Percentiles rank a stretch among this genome's conserved stretches.
These are phyloP conservation scores for Metrosideros polymorpha DNA, from an alignment of 441 rosid species.

Conservation along the genomic window DNA sequence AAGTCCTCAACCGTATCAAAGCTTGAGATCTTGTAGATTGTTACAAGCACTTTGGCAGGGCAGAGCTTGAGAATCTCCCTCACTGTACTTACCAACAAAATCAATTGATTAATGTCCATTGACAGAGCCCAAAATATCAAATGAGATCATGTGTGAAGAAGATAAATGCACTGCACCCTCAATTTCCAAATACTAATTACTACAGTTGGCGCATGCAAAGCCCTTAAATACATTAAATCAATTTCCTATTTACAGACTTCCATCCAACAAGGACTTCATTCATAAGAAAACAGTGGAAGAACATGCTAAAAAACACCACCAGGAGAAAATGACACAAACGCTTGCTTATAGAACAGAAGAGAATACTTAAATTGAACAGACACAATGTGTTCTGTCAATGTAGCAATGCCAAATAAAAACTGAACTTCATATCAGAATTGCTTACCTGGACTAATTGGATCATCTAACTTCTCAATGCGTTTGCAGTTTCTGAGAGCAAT, in stretches of 20 bases:
- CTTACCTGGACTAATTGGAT: conserved; percentile 85
- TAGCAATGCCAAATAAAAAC: neutral
- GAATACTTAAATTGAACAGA: neutral
- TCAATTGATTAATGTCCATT: neutral
- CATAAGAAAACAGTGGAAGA: neutral
- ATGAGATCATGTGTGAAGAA: neutral
- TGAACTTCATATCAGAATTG: neutral
- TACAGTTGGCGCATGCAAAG: neutral
- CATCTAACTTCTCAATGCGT: conserved; percentile 89
- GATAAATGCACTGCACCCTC: neutral
- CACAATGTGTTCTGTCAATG: neutral
- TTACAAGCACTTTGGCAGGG: conserved; percentile 51
- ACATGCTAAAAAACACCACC: neutral
- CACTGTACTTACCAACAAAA: conserved; percentile 36
- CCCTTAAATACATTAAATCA: neutral
- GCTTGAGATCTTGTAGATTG: conserved; percentile 65
- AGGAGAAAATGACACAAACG: neutral
- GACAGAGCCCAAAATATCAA: neutral
- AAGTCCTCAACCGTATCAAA: conserved; percentile 80
- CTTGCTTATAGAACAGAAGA: neutral
- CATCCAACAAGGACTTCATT: neutral
- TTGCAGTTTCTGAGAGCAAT: conserved; percentile 90
- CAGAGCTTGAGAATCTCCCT: conserved; percentile 87
- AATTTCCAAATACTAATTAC: neutral
- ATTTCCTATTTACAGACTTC: neutral